These are phyloP conservation scores for Aspergillus proliferans DNA, from an alignment of 2,329 filamentous ascomycete genomes.

Conservation along the genomic window DNA sequence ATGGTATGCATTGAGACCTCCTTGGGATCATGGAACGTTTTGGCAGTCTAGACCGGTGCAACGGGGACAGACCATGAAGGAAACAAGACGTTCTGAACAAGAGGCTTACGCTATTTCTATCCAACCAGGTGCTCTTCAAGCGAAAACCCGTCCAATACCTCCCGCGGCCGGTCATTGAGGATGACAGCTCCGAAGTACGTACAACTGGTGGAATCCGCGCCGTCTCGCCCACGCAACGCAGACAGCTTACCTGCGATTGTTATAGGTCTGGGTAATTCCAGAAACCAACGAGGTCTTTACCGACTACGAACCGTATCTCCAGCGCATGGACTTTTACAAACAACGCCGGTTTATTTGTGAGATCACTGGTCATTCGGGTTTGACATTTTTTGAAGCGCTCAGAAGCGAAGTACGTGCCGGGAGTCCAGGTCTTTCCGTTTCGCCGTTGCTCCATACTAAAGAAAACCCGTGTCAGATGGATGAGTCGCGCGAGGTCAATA, in stretches of 20 bases:
- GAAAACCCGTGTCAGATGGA: conserved; percentile 48
- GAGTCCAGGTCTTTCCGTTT: conserved; percentile 3
- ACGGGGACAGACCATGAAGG: not conserved
- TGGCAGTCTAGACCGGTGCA: not conserved
- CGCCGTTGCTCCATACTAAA: conserved; percentile 1
- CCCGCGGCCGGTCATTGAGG: conserved; percentile 63
- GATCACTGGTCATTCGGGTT: conserved; percentile 84
- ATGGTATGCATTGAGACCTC: conserved; percentile 24
- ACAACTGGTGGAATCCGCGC: conserved; percentile 2
- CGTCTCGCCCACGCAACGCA: conserved; percentile 7
- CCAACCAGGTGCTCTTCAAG: conserved; percentile 79
- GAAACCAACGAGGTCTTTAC: conserved; percentile 86
- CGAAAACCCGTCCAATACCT: conserved; percentile 87
- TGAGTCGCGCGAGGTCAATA: conserved; percentile 83
- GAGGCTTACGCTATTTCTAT: conserved; percentile 13
- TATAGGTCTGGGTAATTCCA: conserved; percentile 82
- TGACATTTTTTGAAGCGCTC: conserved; percentile 88
- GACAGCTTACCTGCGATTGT: conserved; percentile 8
- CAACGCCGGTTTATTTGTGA: conserved; percentile 93
- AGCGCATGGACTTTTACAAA: conserved; percentile 85
- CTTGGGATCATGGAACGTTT: not conserved
- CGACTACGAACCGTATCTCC: conserved; percentile 81
- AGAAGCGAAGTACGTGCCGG: conserved; percentile 70
- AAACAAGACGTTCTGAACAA: not conserved
- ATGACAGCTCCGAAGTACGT: conserved; percentile 77